Conservation (phyloP, 495 filamentous ascomycete species). For the Poronia punctata region DNA sequence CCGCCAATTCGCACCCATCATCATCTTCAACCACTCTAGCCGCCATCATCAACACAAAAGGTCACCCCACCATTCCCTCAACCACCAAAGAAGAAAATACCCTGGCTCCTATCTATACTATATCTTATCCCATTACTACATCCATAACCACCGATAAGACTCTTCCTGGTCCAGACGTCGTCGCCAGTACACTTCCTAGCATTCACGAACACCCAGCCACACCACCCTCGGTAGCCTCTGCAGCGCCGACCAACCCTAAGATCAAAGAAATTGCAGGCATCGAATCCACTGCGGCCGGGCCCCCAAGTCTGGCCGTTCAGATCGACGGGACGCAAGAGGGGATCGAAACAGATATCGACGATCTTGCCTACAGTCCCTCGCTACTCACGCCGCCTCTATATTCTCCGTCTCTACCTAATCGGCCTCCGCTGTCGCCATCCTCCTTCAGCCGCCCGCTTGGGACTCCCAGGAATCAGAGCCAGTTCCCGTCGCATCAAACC, state of each 20-base stretch:
- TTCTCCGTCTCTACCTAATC: slow-evolving; percentile 2
- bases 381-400: slow-evolving; percentile 7
- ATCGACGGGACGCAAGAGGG: neutral
- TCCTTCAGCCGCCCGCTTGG: slow-evolving; percentile 18
- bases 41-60: slow-evolving; percentile 3
- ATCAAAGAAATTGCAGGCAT: slow-evolving; percentile 1
- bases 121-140: slow-evolving; percentile 9
- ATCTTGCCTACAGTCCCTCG: slow-evolving; percentile 4
- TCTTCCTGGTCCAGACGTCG: slow-evolving; percentile 6
- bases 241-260: neutral
- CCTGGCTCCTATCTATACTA: slow-evolving; percentile 18
- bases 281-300: neutral
- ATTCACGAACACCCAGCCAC: slow-evolving; percentile 19
- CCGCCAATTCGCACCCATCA: slow-evolving; percentile 9
- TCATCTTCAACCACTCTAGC: slow-evolving; percentile 1
- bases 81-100: slow-evolving; percentile 1
- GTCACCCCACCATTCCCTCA: slow-evolving; percentile 2
- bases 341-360: neutral
- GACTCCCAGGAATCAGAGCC: slow-evolving; percentile 37
- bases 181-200: slow-evolving; percentile 14
- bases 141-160: slow-evolving; percentile 1
- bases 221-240: neutral
- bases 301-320: neutral
- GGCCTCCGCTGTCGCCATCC: slow-evolving; percentile 13
- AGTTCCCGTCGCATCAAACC: slow-evolving; percentile 43